Evolutionary conservation across 495 filamentous ascomycete species (phyloP).

Genomic region (Hypoxylon lienhwacheense): DNA sequence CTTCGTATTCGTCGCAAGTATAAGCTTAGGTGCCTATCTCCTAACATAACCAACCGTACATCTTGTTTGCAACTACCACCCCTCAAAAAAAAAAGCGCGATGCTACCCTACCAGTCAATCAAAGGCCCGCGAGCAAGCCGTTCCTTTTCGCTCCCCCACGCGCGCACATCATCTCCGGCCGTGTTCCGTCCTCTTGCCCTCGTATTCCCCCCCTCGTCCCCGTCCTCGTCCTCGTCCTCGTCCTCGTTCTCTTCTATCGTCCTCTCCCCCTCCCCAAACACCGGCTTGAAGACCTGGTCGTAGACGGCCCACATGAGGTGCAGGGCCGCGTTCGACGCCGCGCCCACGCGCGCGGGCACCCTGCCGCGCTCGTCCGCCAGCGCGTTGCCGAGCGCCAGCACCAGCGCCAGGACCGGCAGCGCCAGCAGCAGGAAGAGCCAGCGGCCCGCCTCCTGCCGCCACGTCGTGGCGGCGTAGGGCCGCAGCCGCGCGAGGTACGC

Average conservation of each 20-base stretch:
- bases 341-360: slow-evolving; percentile 66
- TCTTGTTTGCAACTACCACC: not conserved
- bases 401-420: slow-evolving; percentile 57
- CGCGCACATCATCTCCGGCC: not conserved
- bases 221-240: not conserved
- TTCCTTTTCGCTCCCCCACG: slow-evolving; percentile 30
- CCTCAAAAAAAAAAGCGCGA: not conserved
- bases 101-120: slow-evolving; percentile 25
- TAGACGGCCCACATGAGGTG: slow-evolving; percentile 70
- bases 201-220: not conserved
- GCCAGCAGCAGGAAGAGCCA: slow-evolving; percentile 62
- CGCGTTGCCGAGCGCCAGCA: slow-evolving; percentile 51
- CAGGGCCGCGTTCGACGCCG: slow-evolving; percentile 51
- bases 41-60: no score
- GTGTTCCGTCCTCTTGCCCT: not conserved
- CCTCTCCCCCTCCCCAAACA: slow-evolving; percentile 90
- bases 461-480: slow-evolving; percentile 68
- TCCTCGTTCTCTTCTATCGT: slow-evolving; percentile 50
- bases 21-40: no score
- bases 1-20: slow-evolving; percentile 3
- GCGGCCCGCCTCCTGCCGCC: slow-evolving; percentile 65
- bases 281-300: slow-evolving; percentile 63
- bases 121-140: slow-evolving; percentile 19
- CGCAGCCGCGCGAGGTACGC: slow-evolving; percentile 65
- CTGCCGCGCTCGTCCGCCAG: slow-evolving; percentile 66